These are phyloP conservation scores for Bacterosira constricta DNA, from an alignment of 108 stramenopile species.

Conservation along the genomic window DNA sequence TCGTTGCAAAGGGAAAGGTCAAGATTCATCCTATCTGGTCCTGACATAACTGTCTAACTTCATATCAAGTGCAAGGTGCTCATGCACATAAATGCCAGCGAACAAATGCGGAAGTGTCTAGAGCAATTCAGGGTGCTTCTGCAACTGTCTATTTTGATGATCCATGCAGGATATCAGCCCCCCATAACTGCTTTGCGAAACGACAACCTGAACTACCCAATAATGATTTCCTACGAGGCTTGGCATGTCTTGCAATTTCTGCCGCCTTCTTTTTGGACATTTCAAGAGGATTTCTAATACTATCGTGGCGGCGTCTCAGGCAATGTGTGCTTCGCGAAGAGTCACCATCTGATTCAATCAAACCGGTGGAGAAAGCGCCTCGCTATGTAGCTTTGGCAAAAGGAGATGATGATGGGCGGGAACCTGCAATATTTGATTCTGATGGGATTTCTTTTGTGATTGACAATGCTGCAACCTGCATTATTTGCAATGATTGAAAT, in stretches of 20 bases:
- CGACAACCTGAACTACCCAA: background rate
- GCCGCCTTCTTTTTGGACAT: background rate
- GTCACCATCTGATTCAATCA: too few relatives aligned
- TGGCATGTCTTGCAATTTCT: background rate
- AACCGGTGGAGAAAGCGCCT: too few relatives aligned
- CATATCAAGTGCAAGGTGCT: background rate
- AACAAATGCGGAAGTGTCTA: background rate
- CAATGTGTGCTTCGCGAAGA: too few relatives aligned
- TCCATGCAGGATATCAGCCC: background rate
- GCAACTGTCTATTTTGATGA: background rate
- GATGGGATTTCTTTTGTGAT: background rate
- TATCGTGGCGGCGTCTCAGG: background rate
- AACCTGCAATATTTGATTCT: background rate
- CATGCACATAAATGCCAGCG: background rate
- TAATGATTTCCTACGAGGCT: background rate
- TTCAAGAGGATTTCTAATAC: too few relatives aligned
- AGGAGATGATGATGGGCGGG: background rate
- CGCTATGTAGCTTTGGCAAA: background rate
- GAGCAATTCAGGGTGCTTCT: background rate
- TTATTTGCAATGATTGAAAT: background rate
- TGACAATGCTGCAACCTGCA: conserved; percentile 1
- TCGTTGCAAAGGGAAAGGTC: background rate
- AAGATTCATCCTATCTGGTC: background rate
- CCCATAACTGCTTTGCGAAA: background rate
- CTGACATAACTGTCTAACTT: background rate